A percentile compares a stretch with the other conserved stretches of the same genome.
These are phyloP conservation scores for Tricladium varicosporioides DNA, from an alignment of 2,329 filamentous ascomycete genomes.

Conservation along the genomic window DNA sequence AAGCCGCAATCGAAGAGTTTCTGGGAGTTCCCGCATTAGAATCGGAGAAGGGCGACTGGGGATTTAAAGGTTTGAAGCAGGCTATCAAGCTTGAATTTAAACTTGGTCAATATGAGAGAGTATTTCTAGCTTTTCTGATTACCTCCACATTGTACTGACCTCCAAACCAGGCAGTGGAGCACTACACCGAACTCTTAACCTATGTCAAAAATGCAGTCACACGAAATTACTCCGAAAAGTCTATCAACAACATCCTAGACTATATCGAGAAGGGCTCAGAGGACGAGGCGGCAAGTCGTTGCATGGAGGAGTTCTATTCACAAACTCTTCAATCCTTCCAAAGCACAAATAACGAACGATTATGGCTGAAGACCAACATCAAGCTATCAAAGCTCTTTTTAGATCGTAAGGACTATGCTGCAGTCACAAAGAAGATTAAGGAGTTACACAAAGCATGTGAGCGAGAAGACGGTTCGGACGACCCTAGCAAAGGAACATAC, in stretches of 20 bases:
- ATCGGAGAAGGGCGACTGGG: conserved; percentile 94
- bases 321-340: conserved; percentile 93
- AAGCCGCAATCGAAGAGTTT: conserved; percentile 89
- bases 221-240: conserved; percentile 97
- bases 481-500: conserved; percentile 95
- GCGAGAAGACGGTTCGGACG: conserved; percentile 79
- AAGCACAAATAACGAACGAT: conserved; percentile 92
- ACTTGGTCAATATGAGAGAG: conserved; percentile 82
- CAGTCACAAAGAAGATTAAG: conserved; percentile 77
- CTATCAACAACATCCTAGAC: conserved; percentile 98
- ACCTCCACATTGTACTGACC: conserved; percentile 6
- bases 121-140: conserved; percentile 35
- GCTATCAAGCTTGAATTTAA: conserved; percentile 97
- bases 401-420: conserved; percentile 82
- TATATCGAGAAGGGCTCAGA: conserved; percentile 90
- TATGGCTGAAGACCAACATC: conserved; percentile 98
- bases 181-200: conserved; percentile 92
- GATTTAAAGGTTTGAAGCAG: conserved; percentile 97
- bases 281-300: conserved; percentile 68
- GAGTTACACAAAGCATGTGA: conserved; percentile 91
- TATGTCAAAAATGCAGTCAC: conserved; percentile 97
- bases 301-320: conserved; percentile 95
- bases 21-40: conserved; percentile 83
- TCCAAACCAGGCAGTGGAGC: conserved; percentile 69
- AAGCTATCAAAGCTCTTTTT: conserved; percentile 91